Base-by-base conservation (phyloP, 805 yeast genomes). In the Metschnikowia cubensis region DNA sequence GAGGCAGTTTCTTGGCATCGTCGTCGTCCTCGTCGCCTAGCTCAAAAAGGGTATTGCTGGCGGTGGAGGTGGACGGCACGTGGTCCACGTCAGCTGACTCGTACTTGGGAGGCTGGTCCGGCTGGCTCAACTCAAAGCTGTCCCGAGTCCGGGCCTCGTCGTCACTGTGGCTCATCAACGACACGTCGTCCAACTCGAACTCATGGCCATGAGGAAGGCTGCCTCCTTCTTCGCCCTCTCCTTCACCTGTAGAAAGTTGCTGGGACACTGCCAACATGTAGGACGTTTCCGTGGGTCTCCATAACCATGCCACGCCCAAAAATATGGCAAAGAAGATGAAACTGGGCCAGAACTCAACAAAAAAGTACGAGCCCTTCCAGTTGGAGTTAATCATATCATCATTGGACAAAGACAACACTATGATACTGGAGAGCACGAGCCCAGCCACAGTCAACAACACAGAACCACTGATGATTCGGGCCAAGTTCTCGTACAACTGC, bases 281-380 rank as follows among this genome's bases (percentile, higher is more conserved):
- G 50, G 96, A 90, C 37, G 96, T 89, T 59, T 87, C 94, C 0
- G 97, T 92, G 48, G 99, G 99, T 68, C 99, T 85, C 99, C 99
- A 94, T 55, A 94, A 80, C 73, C 90, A 82, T 4, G 96, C 88
- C 55, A 94, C 77, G 8, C 90, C 81, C 60, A 85, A 79, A 66
- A 94, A 91, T 35, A 91, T 91, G 43, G 84, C 69, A 63, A 87
- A 89, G 70, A 89, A 94, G 13, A 90, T 85, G 44, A 89, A 78
- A 44, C 96, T 84, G 36, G 97, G 96, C 97, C 98, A 91, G 73
- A 96, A 95, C 59, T 92, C 97, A 41, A 85, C 78, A 48, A 89
- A 69, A 61, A 94, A 89, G 74, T 89, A 91, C 62, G 95, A 82
- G 41, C 89, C 81, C 69, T 91, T 88, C 99, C 99, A 94, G 64